A percentile compares a stretch with the other conserved stretches of the same genome.
These are phyloP conservation scores for Falciphora oryzae DNA, from an alignment of 2,329 filamentous ascomycete species.

Conservation along the genomic window DNA sequence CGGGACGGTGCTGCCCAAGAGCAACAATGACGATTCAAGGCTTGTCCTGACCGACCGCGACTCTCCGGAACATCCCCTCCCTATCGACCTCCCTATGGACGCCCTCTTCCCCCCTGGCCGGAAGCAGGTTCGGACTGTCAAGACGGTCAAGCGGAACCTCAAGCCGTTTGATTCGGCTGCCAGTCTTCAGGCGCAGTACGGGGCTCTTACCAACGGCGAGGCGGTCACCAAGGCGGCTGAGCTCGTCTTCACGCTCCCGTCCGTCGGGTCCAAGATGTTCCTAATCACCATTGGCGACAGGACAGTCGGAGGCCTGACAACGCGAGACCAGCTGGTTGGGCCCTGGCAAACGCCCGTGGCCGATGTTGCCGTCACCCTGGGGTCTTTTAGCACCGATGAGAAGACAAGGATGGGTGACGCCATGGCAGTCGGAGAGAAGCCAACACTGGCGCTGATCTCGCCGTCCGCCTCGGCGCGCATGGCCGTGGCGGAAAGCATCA, in stretches of 20 bases:
- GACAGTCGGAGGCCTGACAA: constrained; percentile 81
- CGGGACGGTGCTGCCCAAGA: constrained; percentile 63
- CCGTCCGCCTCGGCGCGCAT: constrained; percentile 88
- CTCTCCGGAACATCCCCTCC: constrained; percentile 64
- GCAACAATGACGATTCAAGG: constrained; percentile 58
- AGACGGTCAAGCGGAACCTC: constrained; percentile 61
- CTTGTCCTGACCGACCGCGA: constrained; percentile 79
- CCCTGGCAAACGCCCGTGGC: constrained; percentile 94
- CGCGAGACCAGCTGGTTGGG: constrained; percentile 91
- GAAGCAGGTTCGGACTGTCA: constrained; percentile 71
- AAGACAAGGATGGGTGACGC: constrained; percentile 80
- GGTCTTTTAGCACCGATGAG: constrained; percentile 60
- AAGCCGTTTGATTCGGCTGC: constrained; percentile 63
- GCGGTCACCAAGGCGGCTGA: constrained; percentile 62
- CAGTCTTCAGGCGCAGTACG: constrained; percentile 61
- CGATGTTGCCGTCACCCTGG: constrained; percentile 88
- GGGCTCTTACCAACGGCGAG: constrained; percentile 46
- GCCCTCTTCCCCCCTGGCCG: constrained; percentile 82
- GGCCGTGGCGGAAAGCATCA: constrained; percentile 88
- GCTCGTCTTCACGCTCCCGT: constrained; percentile 75
- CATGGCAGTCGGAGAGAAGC: constrained; percentile 97
- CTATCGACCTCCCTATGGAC: constrained; percentile 85
- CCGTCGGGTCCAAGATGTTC: constrained; percentile 96
- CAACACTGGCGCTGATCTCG: constrained; percentile 81
- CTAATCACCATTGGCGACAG: constrained; percentile 95